phyloP scores from a whole-genome alignment of 495 filamentous ascomycete genomes.

The Aspergillus leporis region DNA sequence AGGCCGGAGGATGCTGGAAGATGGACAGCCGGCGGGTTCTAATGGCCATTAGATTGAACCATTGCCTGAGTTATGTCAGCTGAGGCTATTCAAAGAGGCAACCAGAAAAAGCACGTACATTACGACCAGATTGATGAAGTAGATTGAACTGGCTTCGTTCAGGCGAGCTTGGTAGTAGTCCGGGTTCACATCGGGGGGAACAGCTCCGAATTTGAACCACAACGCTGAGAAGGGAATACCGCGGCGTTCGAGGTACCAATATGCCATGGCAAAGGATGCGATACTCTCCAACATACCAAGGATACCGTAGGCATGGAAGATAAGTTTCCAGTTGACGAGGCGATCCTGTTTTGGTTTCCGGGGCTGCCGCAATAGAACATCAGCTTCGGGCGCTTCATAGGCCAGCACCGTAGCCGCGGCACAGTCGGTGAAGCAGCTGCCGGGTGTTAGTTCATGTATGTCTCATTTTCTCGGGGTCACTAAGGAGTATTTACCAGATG shows the following conservation, averaged over 20 bases:
- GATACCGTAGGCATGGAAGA: conserved; percentile 63
- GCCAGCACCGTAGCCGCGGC: conserved; percentile 59
- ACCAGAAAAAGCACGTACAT: conserved; percentile 15
- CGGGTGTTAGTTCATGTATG: not conserved
- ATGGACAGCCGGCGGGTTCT: conserved; percentile 65
- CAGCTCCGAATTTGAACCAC: conserved; percentile 60
- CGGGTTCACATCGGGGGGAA: conserved; percentile 43
- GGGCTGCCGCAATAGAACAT: conserved; percentile 61
- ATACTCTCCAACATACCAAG: conserved; percentile 62
- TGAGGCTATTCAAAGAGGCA: no score
- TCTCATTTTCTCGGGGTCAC: conserved; percentile 28
- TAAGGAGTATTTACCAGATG: conserved; percentile 61
- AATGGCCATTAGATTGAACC: conserved; percentile 66
- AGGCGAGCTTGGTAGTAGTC: conserved; percentile 49
- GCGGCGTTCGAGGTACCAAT: conserved; percentile 51
- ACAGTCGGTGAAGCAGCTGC: conserved; percentile 63
- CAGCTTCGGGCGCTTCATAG: conserved; percentile 59
- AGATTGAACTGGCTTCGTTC: conserved; percentile 40
- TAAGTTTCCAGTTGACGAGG: conserved; percentile 64
- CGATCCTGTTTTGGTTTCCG: conserved; percentile 60
- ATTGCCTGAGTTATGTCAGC: conserved; percentile 49
- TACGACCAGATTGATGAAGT: conserved; percentile 35
- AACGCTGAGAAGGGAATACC: conserved; percentile 58
- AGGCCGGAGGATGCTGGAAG: conserved; percentile 63
- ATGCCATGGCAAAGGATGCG: conserved; percentile 63